Evolutionary conservation across 192 early-diverging fungal species (phyloP), one percentile per base, ranked within the genome.

Genomic region (Podila horticola): DNA sequence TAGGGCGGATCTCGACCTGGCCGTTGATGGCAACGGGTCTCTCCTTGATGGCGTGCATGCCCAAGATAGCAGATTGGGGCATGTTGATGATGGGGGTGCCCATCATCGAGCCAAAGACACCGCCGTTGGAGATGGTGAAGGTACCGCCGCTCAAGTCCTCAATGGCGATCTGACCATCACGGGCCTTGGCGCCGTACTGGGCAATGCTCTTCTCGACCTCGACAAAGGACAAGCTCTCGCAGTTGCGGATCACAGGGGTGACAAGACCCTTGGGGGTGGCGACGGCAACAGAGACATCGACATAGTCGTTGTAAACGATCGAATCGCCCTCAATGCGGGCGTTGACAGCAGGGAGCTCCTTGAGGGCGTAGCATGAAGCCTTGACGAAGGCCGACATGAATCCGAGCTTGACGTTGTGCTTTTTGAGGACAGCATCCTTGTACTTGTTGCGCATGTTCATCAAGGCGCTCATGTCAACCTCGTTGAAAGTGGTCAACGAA

Each of bases 61-160:
- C 98, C 71, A 99, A 88, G 69, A 99, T 98, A 52, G 96, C 98
- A 51, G 92, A 89, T 85, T 99, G 98, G 62, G 98, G 98, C 83
- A 93, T 86, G 88, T 99, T 99, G 85, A 99, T 97, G 84, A 99
- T 98, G 62, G 98, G 98, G 15, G 98, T 99, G 50, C 98, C 98
- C 84, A 92, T 93, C 68, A 99, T 85, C 30, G 98, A 99, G 48
- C 98, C 98, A 85, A 97, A 99, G 49, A 98, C 96, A 58, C 98
- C 98, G 67, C 98, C 98, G 90, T 99, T 99, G 41, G 96, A 98
- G 66, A 99, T 97, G 71, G 98, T 99, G 84, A 99, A 99, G 61
- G 98, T 99, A 71, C 98, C 98, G 45, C 98, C 98, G 58, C 94
- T 89, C 90, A 99, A 91, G 83, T 99, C 98, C 88, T 99, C 98